Conservation (phyloP, 2,329 filamentous ascomycete genomes). For the Ceratocystis eucalypticola region DNA sequence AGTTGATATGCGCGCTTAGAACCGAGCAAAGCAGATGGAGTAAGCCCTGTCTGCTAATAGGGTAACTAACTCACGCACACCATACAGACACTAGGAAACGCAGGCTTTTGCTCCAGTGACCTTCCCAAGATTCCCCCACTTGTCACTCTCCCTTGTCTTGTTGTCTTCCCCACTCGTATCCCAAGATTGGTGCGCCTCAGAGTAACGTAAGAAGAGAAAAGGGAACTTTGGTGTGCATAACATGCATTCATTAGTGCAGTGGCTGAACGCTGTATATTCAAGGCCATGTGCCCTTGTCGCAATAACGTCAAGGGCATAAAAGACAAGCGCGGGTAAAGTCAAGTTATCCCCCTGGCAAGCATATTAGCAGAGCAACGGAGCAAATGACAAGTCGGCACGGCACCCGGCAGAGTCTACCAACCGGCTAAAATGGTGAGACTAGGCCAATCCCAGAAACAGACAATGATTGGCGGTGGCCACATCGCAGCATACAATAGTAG, state of each 20-base stretch:
- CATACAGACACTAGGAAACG: not conserved
- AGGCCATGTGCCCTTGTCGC: not conserved
- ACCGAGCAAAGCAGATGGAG: not conserved
- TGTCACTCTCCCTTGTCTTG: not conserved
- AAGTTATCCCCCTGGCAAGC: not conserved
- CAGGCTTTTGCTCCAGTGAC: not conserved
- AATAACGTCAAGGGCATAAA: not conserved
- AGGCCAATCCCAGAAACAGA: not conserved
- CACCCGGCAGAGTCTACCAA: not conserved
- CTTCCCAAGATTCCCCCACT: not conserved
- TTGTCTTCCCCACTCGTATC: not conserved
- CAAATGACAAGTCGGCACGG: not conserved
- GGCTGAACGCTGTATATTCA: too few species aligned
- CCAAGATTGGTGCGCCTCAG: not conserved
- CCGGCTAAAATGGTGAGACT: conserved; percentile 3
- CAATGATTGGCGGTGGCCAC: not conserved
- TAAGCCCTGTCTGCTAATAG: not conserved
- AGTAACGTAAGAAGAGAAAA: not conserved
- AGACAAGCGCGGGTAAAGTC: not conserved
- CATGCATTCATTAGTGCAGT: too few species aligned
- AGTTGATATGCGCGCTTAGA: conserved; percentile 1
- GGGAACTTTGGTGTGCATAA: not conserved
- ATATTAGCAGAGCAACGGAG: not conserved
- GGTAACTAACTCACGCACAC: too few species aligned
- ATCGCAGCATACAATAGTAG: not conserved